Evolutionary conservation across 495 filamentous ascomycete genomes (phyloP).

Genomic region (Penicillium cataractarum): DNA sequence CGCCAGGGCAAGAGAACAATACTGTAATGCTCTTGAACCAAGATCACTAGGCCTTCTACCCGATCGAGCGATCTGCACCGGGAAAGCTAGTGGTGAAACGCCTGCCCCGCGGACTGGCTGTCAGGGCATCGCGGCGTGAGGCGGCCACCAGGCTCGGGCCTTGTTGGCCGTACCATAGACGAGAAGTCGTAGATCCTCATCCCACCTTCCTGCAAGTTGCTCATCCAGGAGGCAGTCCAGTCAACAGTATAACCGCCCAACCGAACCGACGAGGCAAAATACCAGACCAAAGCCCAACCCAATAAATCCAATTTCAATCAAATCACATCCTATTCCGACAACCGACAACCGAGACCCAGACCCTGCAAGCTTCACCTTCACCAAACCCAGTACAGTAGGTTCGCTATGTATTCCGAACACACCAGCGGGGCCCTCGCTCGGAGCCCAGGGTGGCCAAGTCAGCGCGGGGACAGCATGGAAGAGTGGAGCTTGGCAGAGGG

Average conservation of each 20-base stretch:
- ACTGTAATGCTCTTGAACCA: background rate
- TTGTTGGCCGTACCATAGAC: background rate
- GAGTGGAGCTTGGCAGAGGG: conserved; percentile 14
- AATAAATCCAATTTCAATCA: background rate
- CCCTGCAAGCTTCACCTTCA: background rate
- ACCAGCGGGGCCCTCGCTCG: conserved; percentile 7
- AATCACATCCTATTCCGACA: too few relatives aligned
- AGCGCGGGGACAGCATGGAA: conserved; percentile 36
- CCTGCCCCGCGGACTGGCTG: conserved; percentile 9
- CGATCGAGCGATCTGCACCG: conserved; percentile 25
- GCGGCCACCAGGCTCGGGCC: conserved; percentile 6
- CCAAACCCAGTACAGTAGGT: background rate
- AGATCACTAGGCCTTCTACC: conserved; percentile 12
- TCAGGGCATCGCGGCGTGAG: conserved; percentile 1
- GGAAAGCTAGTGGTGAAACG: conserved; percentile 22
- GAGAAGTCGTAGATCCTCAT: background rate
- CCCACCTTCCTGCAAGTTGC: background rate
- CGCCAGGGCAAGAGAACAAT: background rate
- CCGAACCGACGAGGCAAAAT: background rate
- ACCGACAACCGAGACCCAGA: too few relatives aligned
- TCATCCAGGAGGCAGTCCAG: background rate
- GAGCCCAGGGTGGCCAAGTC: conserved; percentile 38
- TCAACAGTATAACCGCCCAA: too few relatives aligned
- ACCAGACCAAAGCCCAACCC: too few relatives aligned
- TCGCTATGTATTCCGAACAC: background rate